These are phyloP conservation scores for Podospora australis DNA, from an alignment of 495 filamentous ascomycete genomes.

Conservation along the genomic window DNA sequence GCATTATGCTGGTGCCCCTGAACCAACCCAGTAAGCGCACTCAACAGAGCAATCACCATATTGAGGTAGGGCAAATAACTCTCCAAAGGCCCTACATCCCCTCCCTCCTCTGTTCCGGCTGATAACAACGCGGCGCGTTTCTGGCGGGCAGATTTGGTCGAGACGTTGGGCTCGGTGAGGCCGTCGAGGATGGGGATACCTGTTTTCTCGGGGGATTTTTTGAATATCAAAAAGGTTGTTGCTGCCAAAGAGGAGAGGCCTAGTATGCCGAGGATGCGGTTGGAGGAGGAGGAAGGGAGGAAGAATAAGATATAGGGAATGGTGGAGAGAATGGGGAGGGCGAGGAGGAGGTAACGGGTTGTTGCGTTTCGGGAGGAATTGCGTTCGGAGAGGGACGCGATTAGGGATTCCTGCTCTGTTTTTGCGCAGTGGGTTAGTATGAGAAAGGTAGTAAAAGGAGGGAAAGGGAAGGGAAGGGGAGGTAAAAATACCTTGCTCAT, in stretches of 20 bases:
- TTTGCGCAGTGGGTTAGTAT: background rate
- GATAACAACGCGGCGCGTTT: too few relatives aligned
- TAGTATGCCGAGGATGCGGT: slow-evolving; percentile 43
- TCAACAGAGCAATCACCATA: slow-evolving; percentile 28
- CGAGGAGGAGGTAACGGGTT: slow-evolving; percentile 53
- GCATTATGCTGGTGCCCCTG: slow-evolving; percentile 7
- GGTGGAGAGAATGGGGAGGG: slow-evolving; percentile 46
- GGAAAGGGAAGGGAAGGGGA: background rate
- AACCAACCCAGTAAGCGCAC: slow-evolving; percentile 20
- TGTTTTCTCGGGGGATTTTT: slow-evolving; percentile 34
- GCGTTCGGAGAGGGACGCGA: slow-evolving; percentile 47
- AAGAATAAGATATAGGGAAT: slow-evolving; percentile 51
- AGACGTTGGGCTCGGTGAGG: too few relatives aligned
- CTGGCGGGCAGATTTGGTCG: too few relatives aligned
- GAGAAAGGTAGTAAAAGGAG: slow-evolving; percentile 5
- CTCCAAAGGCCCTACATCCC: slow-evolving; percentile 29
- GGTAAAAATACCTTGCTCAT: slow-evolving; percentile 52
- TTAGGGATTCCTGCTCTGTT: slow-evolving; percentile 66
- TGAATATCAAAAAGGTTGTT: slow-evolving; percentile 48
- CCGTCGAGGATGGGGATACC: slow-evolving; percentile 32
- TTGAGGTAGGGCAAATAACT: slow-evolving; percentile 45
- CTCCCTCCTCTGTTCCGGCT: too few relatives aligned
- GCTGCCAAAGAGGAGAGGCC: slow-evolving; percentile 52
- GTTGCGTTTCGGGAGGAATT: slow-evolving; percentile 53
- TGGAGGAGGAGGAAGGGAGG: slow-evolving; percentile 45